phyloP scores from a whole-genome alignment of 2,329 filamentous ascomycete species.

The Sporothrix pallida region DNA sequence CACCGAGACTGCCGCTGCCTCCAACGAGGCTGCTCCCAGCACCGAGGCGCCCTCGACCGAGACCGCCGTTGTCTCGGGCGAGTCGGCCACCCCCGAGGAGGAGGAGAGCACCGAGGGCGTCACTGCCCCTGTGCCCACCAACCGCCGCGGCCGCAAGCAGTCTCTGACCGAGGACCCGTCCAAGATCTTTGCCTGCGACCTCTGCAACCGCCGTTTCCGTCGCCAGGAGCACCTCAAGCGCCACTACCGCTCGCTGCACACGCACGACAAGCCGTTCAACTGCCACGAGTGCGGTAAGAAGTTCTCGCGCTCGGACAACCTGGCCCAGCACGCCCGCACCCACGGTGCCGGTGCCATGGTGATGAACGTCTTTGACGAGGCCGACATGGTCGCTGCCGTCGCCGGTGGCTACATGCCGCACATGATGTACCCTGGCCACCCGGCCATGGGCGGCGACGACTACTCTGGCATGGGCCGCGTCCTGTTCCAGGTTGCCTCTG shows the following conservation, averaged over 20 bases:
- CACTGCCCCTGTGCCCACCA: conserved; percentile 65
- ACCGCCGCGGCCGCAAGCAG: conserved; percentile 96
- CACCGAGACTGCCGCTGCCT: conserved; percentile 36
- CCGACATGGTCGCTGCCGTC: conserved; percentile 54
- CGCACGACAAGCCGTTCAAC: conserved; percentile 97
- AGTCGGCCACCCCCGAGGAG: conserved; percentile 43
- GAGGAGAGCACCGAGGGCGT: conserved; percentile 37
- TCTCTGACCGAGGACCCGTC: conserved; percentile 96
- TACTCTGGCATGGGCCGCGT: conserved; percentile 73
- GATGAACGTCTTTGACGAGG: conserved; percentile 83
- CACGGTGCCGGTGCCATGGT: conserved; percentile 89
- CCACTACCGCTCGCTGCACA: conserved; percentile 97
- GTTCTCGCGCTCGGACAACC: conserved; percentile 97
- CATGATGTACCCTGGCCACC: conserved; percentile 48
- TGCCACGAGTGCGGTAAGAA: conserved; percentile 99
- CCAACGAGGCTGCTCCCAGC: not conserved
- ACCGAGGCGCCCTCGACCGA: conserved; percentile 39
- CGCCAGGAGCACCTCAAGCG: conserved; percentile 98
- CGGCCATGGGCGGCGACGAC: conserved; percentile 57
- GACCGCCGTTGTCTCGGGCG: conserved; percentile 41
- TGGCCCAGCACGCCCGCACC: conserved; percentile 92
- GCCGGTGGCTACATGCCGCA: conserved; percentile 39
- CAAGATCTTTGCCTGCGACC: conserved; percentile 96
- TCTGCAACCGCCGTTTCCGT: conserved; percentile 96
- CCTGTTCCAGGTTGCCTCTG: conserved; percentile 79